Evolutionary conservation across 352 stramenopile genomes (phyloP), one percentile per base, ranked within the genome.

Genomic region (Phytophthora palmivora): DNA sequence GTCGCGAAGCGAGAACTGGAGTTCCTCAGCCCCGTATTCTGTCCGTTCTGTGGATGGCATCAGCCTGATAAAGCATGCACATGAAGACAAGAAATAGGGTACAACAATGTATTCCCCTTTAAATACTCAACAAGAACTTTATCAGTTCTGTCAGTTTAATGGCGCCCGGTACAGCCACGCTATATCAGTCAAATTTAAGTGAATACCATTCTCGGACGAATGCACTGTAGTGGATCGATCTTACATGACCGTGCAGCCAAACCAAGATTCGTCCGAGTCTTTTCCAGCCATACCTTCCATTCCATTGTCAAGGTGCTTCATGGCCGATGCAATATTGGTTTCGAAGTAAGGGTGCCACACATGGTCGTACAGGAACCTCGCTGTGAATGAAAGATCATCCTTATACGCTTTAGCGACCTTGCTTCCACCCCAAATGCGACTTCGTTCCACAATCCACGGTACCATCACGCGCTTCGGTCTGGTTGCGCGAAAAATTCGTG

Each of bases 361-460:
- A 24, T 87, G 84, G 34, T 90, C 82, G 57, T 94, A 94, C 37
- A 94, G 51, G 69, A 94, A 91, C 38, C 84, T 74, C 8, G 80
- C 79, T 0, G 80, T 87, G 48, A 94, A 91, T 37, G 84, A 76
- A 14, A 94, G 72, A 34, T 94, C 82, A 45, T 89, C 82, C 55
- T 80, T 85, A 62, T 88, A 89, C 32, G 74, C 76, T 43, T 81
- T 75, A 36, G 81, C 79, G 10, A 82, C 73, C 30, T 87, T 77
- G 30, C 62, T 64, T 41, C 78, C 82, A 36, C 86, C 84, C 86
- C 84, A 93, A 6, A 92, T 61, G 24, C 83, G 81, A 56, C 73
- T 86, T 14, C 84, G 78, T 48, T 94, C 86, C 16, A 93, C 82
- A 22, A 94, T 93, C 86, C 86, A 94, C 7, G 84, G 84, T 10